Evolutionary conservation across 176 grass and related monocot genomes (phyloP).

Genomic region (Rhynchospora tenuis): DNA sequence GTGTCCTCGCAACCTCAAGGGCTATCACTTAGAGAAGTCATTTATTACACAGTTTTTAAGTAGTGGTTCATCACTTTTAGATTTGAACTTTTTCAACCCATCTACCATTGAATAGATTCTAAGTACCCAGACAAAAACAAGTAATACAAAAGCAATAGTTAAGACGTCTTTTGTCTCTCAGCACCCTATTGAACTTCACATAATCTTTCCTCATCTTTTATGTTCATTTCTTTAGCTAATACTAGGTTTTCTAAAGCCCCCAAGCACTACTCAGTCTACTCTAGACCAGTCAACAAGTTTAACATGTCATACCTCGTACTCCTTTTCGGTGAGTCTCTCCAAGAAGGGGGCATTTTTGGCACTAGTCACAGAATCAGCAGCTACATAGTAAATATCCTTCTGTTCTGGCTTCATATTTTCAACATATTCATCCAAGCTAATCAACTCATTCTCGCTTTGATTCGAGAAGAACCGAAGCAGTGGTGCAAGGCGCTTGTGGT

Average conservation of each 20-base stretch:
- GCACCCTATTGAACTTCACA: background rate
- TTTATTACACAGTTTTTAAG: background rate
- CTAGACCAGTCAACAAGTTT: background rate
- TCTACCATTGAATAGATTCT: background rate
- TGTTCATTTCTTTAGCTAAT: background rate
- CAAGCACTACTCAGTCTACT: background rate
- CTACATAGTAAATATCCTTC: slow-evolving; percentile 86
- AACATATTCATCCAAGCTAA: slow-evolving; percentile 97
- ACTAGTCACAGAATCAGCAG: slow-evolving; percentile 78
- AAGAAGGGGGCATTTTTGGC: slow-evolving; percentile 93
- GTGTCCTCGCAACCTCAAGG: background rate
- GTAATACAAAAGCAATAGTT: background rate
- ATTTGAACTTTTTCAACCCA: background rate
- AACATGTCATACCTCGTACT: slow-evolving; percentile 59
- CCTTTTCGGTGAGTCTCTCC: slow-evolving; percentile 77
- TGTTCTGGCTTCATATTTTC: slow-evolving; percentile 98
- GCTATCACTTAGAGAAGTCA: background rate
- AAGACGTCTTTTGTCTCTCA: background rate
- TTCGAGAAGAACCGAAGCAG: slow-evolving; percentile 95
- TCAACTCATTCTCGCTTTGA: slow-evolving; percentile 76
- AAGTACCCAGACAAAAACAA: background rate
- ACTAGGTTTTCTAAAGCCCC: background rate
- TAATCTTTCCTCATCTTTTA: background rate
- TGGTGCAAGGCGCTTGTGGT: slow-evolving; percentile 93
- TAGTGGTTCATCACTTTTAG: background rate